Conservation (phyloP, 805 yeast species). For the Metschnikowia chrysomelidarum region DNA sequence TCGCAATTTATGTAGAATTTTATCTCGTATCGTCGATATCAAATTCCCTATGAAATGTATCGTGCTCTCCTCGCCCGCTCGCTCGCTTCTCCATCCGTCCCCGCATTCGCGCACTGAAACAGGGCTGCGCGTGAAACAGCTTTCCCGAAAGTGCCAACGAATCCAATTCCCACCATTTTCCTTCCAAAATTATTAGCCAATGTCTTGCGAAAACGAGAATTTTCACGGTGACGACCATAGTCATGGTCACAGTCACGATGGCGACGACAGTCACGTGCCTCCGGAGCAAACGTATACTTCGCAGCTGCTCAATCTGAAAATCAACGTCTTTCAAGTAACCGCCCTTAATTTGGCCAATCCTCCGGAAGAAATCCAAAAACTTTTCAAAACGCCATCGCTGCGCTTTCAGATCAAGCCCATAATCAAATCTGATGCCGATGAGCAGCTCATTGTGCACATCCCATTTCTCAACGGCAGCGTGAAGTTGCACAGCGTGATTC, state of each 20-base stretch:
- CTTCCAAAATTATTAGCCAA: background rate
- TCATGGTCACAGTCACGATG: constrained; percentile 10
- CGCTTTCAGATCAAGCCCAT: constrained; percentile 48
- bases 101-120: too few species aligned
- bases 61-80: too few species aligned
- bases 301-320: constrained; percentile 62
- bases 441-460: constrained; percentile 70
- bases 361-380: constrained; percentile 44
- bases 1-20: too few species aligned
- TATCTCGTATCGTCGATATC: too few species aligned
- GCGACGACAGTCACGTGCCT: constrained; percentile 41
- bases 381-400: constrained; percentile 53
- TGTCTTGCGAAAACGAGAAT: constrained; percentile 17
- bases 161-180: background rate
- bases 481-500: constrained; percentile 67
- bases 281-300: constrained; percentile 70
- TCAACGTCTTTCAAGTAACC: constrained; percentile 57
- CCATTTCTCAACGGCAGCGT: constrained; percentile 75
- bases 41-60: too few species aligned
- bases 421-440: constrained; percentile 73
- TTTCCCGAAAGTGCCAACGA: too few species aligned
- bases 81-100: too few species aligned
- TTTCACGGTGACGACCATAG: constrained; percentile 7
- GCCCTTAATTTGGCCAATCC: constrained; percentile 62
- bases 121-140: constrained; percentile 1